Evolutionary conservation across 1,139 yeast species (phyloP).

Genomic region (Yamadazyma oceani): DNA sequence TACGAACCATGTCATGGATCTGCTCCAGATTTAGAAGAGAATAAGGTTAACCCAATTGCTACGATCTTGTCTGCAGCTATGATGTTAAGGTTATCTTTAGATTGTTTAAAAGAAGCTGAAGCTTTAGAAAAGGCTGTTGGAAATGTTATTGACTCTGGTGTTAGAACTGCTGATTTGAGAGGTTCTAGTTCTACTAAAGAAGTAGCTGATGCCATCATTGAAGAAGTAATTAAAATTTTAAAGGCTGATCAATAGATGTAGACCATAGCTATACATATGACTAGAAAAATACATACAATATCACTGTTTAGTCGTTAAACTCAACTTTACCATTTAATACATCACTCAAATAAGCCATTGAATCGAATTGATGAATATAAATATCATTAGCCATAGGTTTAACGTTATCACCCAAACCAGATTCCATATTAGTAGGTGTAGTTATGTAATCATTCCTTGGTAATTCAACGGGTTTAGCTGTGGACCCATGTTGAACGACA

Average conservation of each 20-base stretch:
- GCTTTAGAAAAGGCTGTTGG: conserved; percentile 89
- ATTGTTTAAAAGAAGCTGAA: conserved; percentile 78
- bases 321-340: conserved; percentile 30
- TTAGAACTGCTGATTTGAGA: conserved; percentile 88
- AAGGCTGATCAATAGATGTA: conserved; percentile 6
- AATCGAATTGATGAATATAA: conserved; percentile 24
- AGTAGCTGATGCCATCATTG: conserved; percentile 91
- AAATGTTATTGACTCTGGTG: conserved; percentile 73
- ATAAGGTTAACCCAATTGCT: conserved; percentile 93
- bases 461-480: conserved; percentile 3
- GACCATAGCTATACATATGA: too few species aligned
- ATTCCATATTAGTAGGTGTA: conserved; percentile 1
- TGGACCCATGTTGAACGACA: neutral
- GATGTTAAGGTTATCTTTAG: conserved; percentile 91
- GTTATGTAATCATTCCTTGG: conserved; percentile 1
- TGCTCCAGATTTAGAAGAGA: conserved; percentile 88
- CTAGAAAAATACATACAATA: too few species aligned
- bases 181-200: conserved; percentile 79
- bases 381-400: conserved; percentile 9
- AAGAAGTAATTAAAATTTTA: conserved; percentile 63
- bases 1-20: conserved; percentile 99
- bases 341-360: conserved; percentile 36
- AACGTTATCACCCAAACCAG: conserved; percentile 7
- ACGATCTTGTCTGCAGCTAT: conserved; percentile 93
- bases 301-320: conserved; percentile 12